These are phyloP conservation scores for Aspergillus sclerotiicarbonarius DNA, from an alignment of 495 filamentous ascomycete genomes.

Conservation along the genomic window DNA sequence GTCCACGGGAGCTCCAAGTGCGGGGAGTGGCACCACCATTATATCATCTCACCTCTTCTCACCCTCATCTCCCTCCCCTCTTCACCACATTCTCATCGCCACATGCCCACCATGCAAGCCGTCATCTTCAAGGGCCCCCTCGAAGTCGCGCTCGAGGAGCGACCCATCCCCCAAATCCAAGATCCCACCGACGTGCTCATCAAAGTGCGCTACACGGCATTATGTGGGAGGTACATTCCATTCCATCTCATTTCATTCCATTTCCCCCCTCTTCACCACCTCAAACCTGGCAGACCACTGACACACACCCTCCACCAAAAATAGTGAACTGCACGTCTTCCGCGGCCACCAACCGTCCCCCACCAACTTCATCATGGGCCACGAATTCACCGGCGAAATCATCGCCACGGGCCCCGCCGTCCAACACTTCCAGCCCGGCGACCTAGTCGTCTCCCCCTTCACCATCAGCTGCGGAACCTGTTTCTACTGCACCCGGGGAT, in stretches of 20 bases:
- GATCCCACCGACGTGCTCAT: slow-evolving; percentile 11
- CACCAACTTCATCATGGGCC: slow-evolving; percentile 55
- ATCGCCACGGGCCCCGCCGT: slow-evolving; percentile 57
- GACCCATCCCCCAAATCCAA: slow-evolving; percentile 8
- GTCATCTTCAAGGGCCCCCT: slow-evolving; percentile 7
- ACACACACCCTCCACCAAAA: too few relatives aligned
- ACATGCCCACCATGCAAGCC: slow-evolving; percentile 4
- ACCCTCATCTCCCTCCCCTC: too few relatives aligned
- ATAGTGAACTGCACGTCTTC: slow-evolving; percentile 73
- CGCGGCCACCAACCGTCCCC: slow-evolving; percentile 62
- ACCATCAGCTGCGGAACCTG: slow-evolving; percentile 63
- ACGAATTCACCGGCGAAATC: slow-evolving; percentile 69
- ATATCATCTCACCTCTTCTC: too few relatives aligned
- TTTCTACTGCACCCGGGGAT: slow-evolving; percentile 67
- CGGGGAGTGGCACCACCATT: too few relatives aligned
- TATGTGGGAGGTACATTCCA: slow-evolving; percentile 8
- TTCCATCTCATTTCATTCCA: neutral
- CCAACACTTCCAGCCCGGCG: slow-evolving; percentile 62
- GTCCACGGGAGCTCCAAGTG: too few relatives aligned
- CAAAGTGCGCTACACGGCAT: slow-evolving; percentile 9
- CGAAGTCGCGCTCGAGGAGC: slow-evolving; percentile 6
- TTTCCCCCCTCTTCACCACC: neutral
- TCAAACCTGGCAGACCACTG: too few relatives aligned
- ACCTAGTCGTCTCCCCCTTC: slow-evolving; percentile 71
- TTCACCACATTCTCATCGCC: neutral